Conservation (phyloP, 2,329 filamentous ascomycete species). For the Hortaea sp. region DNA sequence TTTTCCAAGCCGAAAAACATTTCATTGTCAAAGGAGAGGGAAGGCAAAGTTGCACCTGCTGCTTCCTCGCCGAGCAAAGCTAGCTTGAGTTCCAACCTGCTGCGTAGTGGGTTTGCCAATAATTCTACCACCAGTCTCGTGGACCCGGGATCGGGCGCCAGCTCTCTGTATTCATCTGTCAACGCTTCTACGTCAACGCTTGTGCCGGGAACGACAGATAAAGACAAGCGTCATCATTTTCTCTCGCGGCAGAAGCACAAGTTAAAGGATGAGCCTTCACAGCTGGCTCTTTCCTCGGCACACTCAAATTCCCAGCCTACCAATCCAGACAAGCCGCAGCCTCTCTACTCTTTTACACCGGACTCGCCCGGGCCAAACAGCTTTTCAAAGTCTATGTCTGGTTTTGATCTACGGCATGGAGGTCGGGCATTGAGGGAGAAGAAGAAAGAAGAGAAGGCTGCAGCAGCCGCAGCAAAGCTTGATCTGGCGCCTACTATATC, state of each 20-base stretch:
- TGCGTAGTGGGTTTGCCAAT: conserved; percentile 54
- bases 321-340: conserved; percentile 64
- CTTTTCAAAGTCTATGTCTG: conserved; percentile 76
- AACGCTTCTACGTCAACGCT: conserved; percentile 71
- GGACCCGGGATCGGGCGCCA: conserved; percentile 46
- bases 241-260: conserved; percentile 71
- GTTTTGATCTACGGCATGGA: conserved; percentile 67
- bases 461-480: conserved; percentile 26
- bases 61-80: conserved; percentile 52
- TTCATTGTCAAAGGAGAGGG: conserved; percentile 57
- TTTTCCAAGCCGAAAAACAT: conserved; percentile 72
- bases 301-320: conserved; percentile 67
- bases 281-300: conserved; percentile 63
- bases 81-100: conserved; percentile 45
- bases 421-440: conserved; percentile 70
- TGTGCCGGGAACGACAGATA: conserved; percentile 48
- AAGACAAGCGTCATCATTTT: conserved; percentile 71
- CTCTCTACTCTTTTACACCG: conserved; percentile 71
- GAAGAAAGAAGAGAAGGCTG: conserved; percentile 43
- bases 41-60: conserved; percentile 52
- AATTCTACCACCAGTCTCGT: conserved; percentile 60
- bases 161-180: conserved; percentile 61
- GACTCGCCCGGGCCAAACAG: conserved; percentile 58
- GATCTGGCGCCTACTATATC: conserved; percentile 21
- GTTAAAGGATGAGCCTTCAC: conserved; percentile 52